Base-by-base conservation (phyloP, 192 early-diverging fungal species). In the Backusella liffmaniae region DNA sequence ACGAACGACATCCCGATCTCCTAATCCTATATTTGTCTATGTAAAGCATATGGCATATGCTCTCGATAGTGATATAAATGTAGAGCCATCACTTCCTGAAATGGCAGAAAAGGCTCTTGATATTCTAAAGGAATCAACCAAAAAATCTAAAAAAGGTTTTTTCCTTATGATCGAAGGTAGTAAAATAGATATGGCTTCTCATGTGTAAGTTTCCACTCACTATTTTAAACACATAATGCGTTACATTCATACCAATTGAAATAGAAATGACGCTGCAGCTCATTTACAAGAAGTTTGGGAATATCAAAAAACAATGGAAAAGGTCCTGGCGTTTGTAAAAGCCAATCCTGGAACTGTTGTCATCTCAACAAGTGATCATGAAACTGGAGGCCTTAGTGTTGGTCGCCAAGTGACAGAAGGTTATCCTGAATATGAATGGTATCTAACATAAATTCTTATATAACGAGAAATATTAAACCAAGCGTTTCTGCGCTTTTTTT, bases 151-250 rank as follows among this genome's bases (percentile, higher is more conserved):
- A 53, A 74, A 83, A 0, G 96, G 98, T 5, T 99, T 98, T 83
- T 96, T 99, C 78, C 82, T 99, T 78, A 95, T 99, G 95, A 92
- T 99, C 72, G 98, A 98, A 86, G 95, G 98, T 41, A 94, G 92
- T 73, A 86, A 95, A 44, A 99, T 99, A 71, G 88, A 99, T 80
- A 97, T 98, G 96, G 98, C 95, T 2, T 97, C 93, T 8, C 98
- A 99, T 79, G 81, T 83, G 86, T 84, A 82, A 73, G 80, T 77
- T 9, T 39, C 37, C 37, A 29, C 0, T 42, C 59, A 29, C 26
- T 9, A 65, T 37, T 44, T 44, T 44, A 16, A 44, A 44, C 21
- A 29, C 12, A 32, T 26, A 2, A 34, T 13, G 42, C 3, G 1
- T 13, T 32, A 5, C 3, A 34, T 66, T 42, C 39, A 44, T 49